phyloP scores from a whole-genome alignment of 2,329 filamentous ascomycete species.

The Fusarium begoniae region DNA sequence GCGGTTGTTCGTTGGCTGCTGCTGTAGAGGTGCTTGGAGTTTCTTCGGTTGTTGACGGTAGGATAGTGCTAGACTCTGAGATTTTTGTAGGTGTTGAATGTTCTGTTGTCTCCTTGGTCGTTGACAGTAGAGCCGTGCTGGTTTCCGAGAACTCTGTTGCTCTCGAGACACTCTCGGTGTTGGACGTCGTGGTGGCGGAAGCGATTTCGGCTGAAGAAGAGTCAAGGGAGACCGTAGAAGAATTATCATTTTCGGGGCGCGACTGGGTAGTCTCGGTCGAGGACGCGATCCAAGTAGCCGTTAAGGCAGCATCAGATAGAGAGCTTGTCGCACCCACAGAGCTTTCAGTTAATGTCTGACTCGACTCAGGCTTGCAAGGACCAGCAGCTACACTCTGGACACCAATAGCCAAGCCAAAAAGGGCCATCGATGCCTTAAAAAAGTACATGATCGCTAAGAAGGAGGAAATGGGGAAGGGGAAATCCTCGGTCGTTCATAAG shows the following conservation, averaged over 20 bases:
- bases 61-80: background rate
- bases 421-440: rapidly evolving
- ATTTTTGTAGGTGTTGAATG: too few species aligned
- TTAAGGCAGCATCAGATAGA: background rate
- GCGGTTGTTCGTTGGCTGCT: background rate
- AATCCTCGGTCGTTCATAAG: background rate
- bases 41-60: background rate
- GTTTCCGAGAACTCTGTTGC: too few species aligned
- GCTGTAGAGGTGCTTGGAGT: background rate
- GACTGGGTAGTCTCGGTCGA: background rate
- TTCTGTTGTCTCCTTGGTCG: too few species aligned
- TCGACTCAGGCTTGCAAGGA: background rate
- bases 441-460: background rate
- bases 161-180: too few species aligned
- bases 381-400: background rate
- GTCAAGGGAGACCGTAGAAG: too few species aligned
- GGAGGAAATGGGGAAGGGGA: too few species aligned
- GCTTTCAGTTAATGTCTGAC: background rate
- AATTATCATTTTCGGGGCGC: rapidly evolving
- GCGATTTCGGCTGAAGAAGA: too few species aligned
- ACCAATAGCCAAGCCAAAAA: background rate
- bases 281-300: background rate
- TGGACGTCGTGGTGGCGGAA: background rate
- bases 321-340: background rate
- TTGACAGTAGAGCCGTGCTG: too few species aligned